Percentiles rank a stretch among this genome's conserved stretches.
These are phyloP conservation scores for Emmonsiellopsis sp. DNA, from an alignment of 2,329 filamentous ascomycete genomes.

Conservation along the genomic window DNA sequence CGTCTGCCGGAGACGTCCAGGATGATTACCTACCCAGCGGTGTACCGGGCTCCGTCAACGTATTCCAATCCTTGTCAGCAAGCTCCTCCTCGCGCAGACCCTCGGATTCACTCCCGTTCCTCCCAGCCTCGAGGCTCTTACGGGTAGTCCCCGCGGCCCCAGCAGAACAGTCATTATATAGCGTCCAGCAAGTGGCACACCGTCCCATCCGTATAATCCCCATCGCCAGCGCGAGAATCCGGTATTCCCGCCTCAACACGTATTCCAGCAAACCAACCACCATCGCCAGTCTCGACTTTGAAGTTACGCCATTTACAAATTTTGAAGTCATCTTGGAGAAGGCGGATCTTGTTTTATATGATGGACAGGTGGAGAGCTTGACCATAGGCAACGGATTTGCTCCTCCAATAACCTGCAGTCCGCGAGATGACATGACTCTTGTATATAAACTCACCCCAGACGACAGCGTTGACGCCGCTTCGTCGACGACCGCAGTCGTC, in stretches of 20 bases:
- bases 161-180: slow-evolving; percentile 40
- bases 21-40: slow-evolving; percentile 46
- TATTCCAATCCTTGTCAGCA: slow-evolving; percentile 46
- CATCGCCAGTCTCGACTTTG: slow-evolving; percentile 46
- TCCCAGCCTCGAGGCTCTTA: slow-evolving; percentile 49
- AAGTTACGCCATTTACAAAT: slow-evolving; percentile 43
- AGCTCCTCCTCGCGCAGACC: slow-evolving; percentile 35
- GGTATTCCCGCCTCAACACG: slow-evolving; percentile 42
- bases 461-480: slow-evolving; percentile 26
- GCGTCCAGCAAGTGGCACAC: slow-evolving; percentile 44
- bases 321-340: slow-evolving; percentile 42
- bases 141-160: slow-evolving; percentile 45
- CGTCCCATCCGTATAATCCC: slow-evolving; percentile 46
- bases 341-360: slow-evolving; percentile 37
- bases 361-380: slow-evolving; percentile 38
- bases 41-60: slow-evolving; percentile 48
- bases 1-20: slow-evolving; percentile 27
- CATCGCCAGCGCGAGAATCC: slow-evolving; percentile 46
- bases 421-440: slow-evolving; percentile 48
- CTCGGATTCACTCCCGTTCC: slow-evolving; percentile 35
- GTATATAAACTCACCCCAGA: slow-evolving; percentile 44
- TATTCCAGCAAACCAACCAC: slow-evolving; percentile 36
- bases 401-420: slow-evolving; percentile 34
- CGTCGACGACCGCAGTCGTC: slow-evolving; percentile 28
- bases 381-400: slow-evolving; percentile 25